Evolutionary conservation across 2,329 filamentous ascomycete species (phyloP), one percentile per base, ranked within the genome.

Genomic region (Trichoderma koningiopsis): DNA sequence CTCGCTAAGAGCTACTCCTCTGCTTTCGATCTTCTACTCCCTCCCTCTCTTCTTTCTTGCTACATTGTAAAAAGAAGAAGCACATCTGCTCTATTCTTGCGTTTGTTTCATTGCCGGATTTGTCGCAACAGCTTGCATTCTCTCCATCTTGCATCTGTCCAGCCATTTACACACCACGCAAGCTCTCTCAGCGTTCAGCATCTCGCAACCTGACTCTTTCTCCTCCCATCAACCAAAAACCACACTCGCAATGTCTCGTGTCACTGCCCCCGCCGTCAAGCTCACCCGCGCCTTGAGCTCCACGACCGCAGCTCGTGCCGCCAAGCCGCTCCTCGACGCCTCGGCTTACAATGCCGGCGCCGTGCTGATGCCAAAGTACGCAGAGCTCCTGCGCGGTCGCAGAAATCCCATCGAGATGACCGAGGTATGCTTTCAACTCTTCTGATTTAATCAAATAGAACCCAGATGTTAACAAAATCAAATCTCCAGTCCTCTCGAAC

Each of bases 221-320:
- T 19, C 55, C 62, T 31, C 57, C 71, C 24, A 37, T 40, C 24
- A 49, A 27, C 16, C 52, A 35, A 64, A 40, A 63, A 58, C 29
- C 72, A 71, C 33, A 57, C 33, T 5, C 11, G 29, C 63, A 31
- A 86, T 86, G 82, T 85, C 85, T 59, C 80, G 85, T 75, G 80
- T 87, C 71, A 83, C 84, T 19, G 81, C 82, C 57, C 83, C 84
- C 76, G 78, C 82, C 72, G 77, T 80, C 75, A 86, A 85, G 78
- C 80, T 87, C 75, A 72, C 83, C 72, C 82, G 85, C 72, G 79
- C 81, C 59, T 75, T 86, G 71, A 78, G 80, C 75, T 79, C 83
- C 69, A 79, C 83, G n/a, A 77, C 83, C 27, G 73, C 78, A 33
- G 75, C 77, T 52, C 78, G 78, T 58, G 74, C 77, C 47, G 74